Evolutionary conservation across 2,329 filamentous ascomycete species (phyloP), one percentile per base, ranked within the genome.

Genomic region (Fusarium sublunatum): DNA sequence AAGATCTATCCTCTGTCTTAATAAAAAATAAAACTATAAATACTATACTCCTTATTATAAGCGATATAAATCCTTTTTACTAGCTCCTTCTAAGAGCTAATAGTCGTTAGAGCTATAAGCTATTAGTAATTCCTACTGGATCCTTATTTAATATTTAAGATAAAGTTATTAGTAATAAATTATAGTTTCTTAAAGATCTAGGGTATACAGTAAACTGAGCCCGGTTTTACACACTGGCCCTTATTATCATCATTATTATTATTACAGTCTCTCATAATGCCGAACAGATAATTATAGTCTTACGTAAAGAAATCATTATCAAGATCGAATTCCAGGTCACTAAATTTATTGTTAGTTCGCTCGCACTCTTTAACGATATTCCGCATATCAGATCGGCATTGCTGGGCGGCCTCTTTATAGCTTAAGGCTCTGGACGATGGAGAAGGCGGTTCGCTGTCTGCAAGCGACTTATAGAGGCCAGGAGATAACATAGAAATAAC

Each of bases 1-100:
- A 92, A 92, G 51, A 94, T 90, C 92, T 92, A 97, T 75, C 93
- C 91, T 46, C 92, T 91, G 70, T 96, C 91, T 73, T 91, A 81
- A 73, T 90, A 91, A 72, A 96, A 96, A 41, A 96, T 91, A 70
- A 96, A 96, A 1, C 92, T 91, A 70, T 96, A 96, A 2, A 96
- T 92, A 6, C 92, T 91, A 43, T 4, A 7, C 11, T 31, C 29
- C 11, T n/a, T n/a, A n/a, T n/a, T n/a, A n/a, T n/a, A n/a, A n/a
- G n/a, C n/a, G n/a, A n/a, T n/a, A n/a, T n/a, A 28, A 8, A 28
- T 28, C 26, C 8, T 28, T 8, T 28, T 28, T 8, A 28, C 8
- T 8, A 28, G 8, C 6, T 8, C 26, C 94, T 87, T 61, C 72
- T 88, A 68, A 95, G 81, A 0, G 91, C 91, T 31, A 88, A 91